Base-by-base conservation (phyloP, 2,329 filamentous ascomycete genomes). In the Aspergillus fructus region DNA sequence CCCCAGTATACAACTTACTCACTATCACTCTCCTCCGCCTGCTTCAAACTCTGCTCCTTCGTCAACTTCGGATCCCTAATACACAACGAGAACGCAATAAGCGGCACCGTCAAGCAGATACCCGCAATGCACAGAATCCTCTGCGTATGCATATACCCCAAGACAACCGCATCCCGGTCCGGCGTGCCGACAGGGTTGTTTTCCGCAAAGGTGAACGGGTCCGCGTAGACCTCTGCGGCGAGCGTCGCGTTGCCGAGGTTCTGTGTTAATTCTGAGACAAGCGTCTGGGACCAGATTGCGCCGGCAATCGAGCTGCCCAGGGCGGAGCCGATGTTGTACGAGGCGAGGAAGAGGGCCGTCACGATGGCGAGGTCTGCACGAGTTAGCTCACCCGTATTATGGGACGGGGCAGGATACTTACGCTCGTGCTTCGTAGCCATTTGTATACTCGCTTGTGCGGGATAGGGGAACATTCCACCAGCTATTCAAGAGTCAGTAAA, bases 271-370 rank as follows among this genome's bases (percentile, higher is more conserved):
- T 77, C 67, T 0, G 59, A 56, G 2, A 82, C 83, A 45, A 87
- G 74, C 2, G 81, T 72, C 65, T 88, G 83, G 0, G 81, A 83
- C 85, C 85, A 88, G 59, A 88, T 80, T 19, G 83, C 82, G 13
- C 85, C 85, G 0, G 85, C 85, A 24, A 88, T 79, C 15, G 83
- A 78, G 66, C 83, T 82, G 21, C 85, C 85, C 1, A 87, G 69
- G 1, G 85, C 85, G 5, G 79, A 84, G 30, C 85, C 85, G 40
- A 88, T 78, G 67, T 84, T 85, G 73, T 87, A 88, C n/a, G 76
- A 80, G 15, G 85, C 82, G 3, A 88, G 79, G 67, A 83, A 88
- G 17, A 88, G 70, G 41, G 82, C 85, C 0, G 85, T 89, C 61
- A 89, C 81, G 60, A 87, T 82, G 43, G 86, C 86, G 33, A 89